Evolutionary conservation across 2,329 filamentous ascomycete species (phyloP), one percentile per base, ranked within the genome.

Genomic region (Aspergillus transmontanensis): DNA sequence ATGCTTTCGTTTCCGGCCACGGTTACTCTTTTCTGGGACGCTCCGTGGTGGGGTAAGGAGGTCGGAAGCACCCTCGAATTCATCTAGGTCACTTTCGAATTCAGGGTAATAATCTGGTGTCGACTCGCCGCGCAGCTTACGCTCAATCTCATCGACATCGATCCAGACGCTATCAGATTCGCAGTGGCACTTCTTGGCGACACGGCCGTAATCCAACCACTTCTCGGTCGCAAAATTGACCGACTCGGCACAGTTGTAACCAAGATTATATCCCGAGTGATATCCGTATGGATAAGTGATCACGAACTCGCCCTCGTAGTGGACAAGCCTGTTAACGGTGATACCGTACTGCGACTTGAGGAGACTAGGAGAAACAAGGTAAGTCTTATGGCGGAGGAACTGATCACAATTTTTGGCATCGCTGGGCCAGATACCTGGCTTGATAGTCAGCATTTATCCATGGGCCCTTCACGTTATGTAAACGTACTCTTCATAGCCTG

Each of bases 281-380:
- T 99, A 99, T 26, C 95, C 95, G 72, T 98, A 99, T 0, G 95
- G 95, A 75, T 97, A 99, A 0, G 95, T 99, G 68, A 99, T 96
- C 65, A 99, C 93, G 68, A 99, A 99, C 74, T 99, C 95, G 64
- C 95, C 94, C 66, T 97, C 95, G 71, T 97, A 93, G 57, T 96
- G 96, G 14, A 98, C 92, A 66, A 96, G 87, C 73, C 93, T 94
- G 82, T 99, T 99, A 75, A 98, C 96, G 61, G 92, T 94, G 80
- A 99, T 97, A 68, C 93, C 92, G 79, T 92, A 97, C 71, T 97
- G 90, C 63, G 91, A 91, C 70, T 92, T 89, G 12, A 99, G 84
- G 62, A 95, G 88, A 46, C 92, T 90, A 0, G 95, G 95, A 0
- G 95, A 99, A 67, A 99, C 96, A 30, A 99, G 84, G 73, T 97